A percentile compares a stretch with the other conserved stretches of the same genome.
Conservation (phyloP, 495 filamentous ascomycete genomes). For the Talaromyces borbonicus region DNA sequence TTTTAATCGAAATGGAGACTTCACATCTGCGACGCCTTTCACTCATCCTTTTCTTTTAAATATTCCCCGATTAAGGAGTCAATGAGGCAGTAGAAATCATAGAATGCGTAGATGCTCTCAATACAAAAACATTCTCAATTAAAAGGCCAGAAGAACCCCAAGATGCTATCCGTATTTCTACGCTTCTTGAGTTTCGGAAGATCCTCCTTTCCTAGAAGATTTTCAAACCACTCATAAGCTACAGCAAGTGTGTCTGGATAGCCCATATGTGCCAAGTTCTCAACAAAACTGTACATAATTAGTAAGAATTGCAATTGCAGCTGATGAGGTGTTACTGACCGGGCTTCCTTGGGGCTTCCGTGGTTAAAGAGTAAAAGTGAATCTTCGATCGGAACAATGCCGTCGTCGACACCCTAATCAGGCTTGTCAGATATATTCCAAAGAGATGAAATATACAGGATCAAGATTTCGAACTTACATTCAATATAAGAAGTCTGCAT, state of each 20-base stretch:
- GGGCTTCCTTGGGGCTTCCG: constrained; percentile 62
- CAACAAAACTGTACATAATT: constrained; percentile 36
- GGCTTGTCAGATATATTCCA: constrained; percentile 5
- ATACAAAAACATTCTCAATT: too few relatives aligned
- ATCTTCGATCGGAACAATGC: constrained; percentile 71
- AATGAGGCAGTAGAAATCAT: too few relatives aligned
- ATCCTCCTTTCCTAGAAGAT: constrained; percentile 1
- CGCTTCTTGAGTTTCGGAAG: not conserved
- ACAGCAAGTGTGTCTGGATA: constrained; percentile 34
- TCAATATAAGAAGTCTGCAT: constrained; percentile 55
- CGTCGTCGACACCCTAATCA: constrained; percentile 53
- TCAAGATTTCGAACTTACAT: too few relatives aligned
- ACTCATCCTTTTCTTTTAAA: too few relatives aligned
- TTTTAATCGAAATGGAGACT: too few relatives aligned
- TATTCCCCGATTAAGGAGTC: too few relatives aligned
- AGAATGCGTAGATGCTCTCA: too few relatives aligned
- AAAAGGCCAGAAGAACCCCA: too few relatives aligned
- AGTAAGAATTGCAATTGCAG: not conserved
- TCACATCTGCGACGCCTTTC: too few relatives aligned
- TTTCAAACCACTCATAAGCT: constrained; percentile 5
- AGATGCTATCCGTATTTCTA: not conserved
- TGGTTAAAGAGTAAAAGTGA: constrained; percentile 58
- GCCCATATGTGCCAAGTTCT: constrained; percentile 53
- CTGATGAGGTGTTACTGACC: constrained; percentile 19
- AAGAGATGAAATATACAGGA: not conserved